Evolutionary conservation across 345 rosid species (phyloP), one percentile per base, ranked within the genome.

Genomic region (Gossypium bickii): DNA sequence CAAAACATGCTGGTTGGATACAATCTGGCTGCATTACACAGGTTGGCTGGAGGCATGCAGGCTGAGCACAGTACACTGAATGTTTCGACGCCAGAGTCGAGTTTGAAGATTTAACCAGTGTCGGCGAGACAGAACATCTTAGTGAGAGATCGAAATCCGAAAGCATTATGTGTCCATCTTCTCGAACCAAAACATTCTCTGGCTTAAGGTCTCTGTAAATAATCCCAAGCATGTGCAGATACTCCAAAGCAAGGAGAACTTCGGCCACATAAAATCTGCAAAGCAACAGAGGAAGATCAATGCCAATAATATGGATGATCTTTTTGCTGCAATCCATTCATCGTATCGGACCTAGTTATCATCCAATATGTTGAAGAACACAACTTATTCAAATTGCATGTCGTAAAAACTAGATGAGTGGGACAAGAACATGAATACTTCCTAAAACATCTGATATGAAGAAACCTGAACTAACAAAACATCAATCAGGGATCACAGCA

Each of bases 151-250:
- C 97, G 67, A 93, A 93, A 82, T 91, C 93, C 0, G 93, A 87
- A n/a, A 93, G 87, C 97, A 93, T 86, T 64, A 89, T 91, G 71
- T 91, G 97, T 45, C 97, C 97, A 69, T 91, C 97, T 75, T 93
- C 97, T 78, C 85, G 83, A n/a, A 90, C 89, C 62, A 90, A 78
- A 34, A 90, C 94, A 72, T 89, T 93, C 81, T 93, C 98, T 2
- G 98, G 97, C 80, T 91, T 91, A 17, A 89, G 90, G 78, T 91
- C 98, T 73, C 97, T 82, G 83, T 91, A 91, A 55, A 93, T 87
- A 75, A 93, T 88, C 73, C 98, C 98, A 52, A 93, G 93, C 97
- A 91, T 89, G 80, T 93, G 97, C 76, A 93, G 81, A 73, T 93
- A 93, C 83, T 93, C 98, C 85, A 93, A 60, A 47, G 98, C 89